phyloP scores from a whole-genome alignment of 192 early-diverging fungal species.

The Phycomyces nitens region DNA sequence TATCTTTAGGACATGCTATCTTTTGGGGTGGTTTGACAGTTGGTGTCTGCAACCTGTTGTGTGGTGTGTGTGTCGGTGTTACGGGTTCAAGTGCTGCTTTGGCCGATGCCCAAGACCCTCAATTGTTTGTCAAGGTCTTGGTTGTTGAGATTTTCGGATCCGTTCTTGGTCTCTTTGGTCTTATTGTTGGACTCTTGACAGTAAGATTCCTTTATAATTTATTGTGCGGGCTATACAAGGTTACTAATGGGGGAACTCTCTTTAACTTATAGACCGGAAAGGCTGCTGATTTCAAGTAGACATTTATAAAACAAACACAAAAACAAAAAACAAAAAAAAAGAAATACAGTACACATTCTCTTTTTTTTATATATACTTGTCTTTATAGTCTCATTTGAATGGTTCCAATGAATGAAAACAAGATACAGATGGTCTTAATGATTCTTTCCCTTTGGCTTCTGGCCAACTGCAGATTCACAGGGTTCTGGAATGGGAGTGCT shows the following conservation, averaged over 20 bases:
- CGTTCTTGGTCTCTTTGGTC: constrained; percentile 93
- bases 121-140: constrained; percentile 95
- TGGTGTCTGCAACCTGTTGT: constrained; percentile 88
- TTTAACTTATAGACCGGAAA: constrained; percentile 45
- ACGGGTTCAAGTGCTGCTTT: constrained; percentile 90
- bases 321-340: not conserved
- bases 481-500: constrained; percentile 76
- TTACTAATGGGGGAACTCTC: no score
- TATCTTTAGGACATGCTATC: constrained; percentile 84
- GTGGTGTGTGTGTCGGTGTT: constrained; percentile 90
- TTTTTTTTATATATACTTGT: not conserved
- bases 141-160: constrained; percentile 97
- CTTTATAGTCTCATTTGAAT: not conserved
- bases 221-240: no score
- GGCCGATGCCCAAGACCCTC: constrained; percentile 92
- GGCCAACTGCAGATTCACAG: constrained; percentile 57
- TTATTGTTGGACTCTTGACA: constrained; percentile 90
- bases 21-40: constrained; percentile 98
- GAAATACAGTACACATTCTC: not conserved
- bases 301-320: no score
- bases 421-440: not conserved
- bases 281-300: constrained; percentile 34
- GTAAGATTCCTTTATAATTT: constrained; percentile 36
- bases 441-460: constrained; percentile 36
- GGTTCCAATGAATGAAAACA: not conserved